Conservation (phyloP, 805 yeast species). For the Spathaspora passalidarum region DNA sequence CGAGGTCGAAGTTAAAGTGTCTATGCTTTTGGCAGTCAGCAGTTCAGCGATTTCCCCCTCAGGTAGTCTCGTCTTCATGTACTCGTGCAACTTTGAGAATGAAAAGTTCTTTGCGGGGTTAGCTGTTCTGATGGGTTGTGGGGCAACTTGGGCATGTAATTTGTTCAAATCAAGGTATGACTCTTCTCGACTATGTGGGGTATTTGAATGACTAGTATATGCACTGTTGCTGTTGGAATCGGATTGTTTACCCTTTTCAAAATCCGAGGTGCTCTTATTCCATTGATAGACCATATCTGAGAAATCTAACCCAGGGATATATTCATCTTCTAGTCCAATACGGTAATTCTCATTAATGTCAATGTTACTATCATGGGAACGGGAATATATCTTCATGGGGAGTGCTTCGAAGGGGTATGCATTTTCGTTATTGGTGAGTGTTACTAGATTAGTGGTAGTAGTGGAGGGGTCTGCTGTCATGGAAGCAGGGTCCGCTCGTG, state of each 20-base stretch:
- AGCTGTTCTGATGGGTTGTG: slow-evolving; percentile 33
- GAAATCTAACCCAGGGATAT: slow-evolving; percentile 69
- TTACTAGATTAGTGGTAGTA: background rate
- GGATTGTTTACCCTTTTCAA: slow-evolving; percentile 6
- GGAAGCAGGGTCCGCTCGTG: background rate
- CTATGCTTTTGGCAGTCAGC: background rate
- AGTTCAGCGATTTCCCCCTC: background rate
- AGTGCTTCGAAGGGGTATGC: slow-evolving; percentile 3
- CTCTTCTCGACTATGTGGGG: slow-evolving; percentile 31
- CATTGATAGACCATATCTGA: slow-evolving; percentile 46
- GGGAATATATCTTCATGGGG: slow-evolving; percentile 24
- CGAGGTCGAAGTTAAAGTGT: background rate
- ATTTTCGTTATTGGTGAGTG: background rate
- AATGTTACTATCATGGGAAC: slow-evolving; percentile 25
- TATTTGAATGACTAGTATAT: slow-evolving; percentile 17
- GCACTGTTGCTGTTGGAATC: slow-evolving; percentile 10
- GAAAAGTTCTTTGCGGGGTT: slow-evolving; percentile 9
- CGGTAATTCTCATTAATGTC: slow-evolving; percentile 10
- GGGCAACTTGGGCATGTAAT: slow-evolving; percentile 43
- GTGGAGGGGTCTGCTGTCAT: background rate
- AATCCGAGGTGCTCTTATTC: slow-evolving; percentile 29
- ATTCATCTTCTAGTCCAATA: slow-evolving; percentile 70
- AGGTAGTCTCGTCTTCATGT: slow-evolving; percentile 18
- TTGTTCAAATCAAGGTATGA: slow-evolving; percentile 40
- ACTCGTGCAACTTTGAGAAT: slow-evolving; percentile 21